phyloP scores from a whole-genome alignment of 139 green algal species.

The Axilococcus clingmanii region DNA sequence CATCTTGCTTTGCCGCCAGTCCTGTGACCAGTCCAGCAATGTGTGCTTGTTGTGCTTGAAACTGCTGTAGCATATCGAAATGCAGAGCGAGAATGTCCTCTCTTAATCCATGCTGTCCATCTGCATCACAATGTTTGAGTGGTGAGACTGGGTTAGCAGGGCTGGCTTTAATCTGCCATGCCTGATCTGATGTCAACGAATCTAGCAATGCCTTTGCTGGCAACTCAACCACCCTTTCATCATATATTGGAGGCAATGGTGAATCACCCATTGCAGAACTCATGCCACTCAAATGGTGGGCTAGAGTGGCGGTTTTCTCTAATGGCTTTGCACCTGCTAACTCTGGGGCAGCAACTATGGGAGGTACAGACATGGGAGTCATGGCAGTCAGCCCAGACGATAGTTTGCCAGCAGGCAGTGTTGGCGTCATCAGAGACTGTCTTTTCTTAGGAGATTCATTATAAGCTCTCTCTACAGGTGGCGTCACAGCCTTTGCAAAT shows the following conservation, averaged over 20 bases:
- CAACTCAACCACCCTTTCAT: not conserved
- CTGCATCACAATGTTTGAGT: not conserved
- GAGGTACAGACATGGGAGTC: too few relatives aligned
- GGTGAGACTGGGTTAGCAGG: not conserved
- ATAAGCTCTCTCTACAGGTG: too few relatives aligned
- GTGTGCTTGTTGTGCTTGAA: conserved; percentile 17
- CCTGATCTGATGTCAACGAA: not conserved
- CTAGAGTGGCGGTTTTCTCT: too few relatives aligned
- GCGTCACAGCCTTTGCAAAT: not conserved
- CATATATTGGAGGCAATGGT: too few relatives aligned
- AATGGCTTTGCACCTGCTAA: not conserved
- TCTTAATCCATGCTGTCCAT: not conserved
- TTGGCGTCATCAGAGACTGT: too few relatives aligned
- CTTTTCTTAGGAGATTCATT: too few relatives aligned
- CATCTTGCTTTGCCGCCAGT: conserved; percentile 17
- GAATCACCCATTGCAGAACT: too few relatives aligned
- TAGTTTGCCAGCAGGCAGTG: too few relatives aligned
- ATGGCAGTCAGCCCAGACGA: too few relatives aligned
- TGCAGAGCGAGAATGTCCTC: conserved; percentile 30
- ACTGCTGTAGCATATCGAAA: conserved; percentile 26
- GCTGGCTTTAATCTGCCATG: not conserved
- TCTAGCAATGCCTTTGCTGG: not conserved
- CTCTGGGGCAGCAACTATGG: not conserved
- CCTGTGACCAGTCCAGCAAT: conserved; percentile 8
- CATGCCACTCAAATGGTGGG: too few relatives aligned